Base-by-base conservation (phyloP, 306 rosid genomes). In the Styphnolobium japonicum region DNA sequence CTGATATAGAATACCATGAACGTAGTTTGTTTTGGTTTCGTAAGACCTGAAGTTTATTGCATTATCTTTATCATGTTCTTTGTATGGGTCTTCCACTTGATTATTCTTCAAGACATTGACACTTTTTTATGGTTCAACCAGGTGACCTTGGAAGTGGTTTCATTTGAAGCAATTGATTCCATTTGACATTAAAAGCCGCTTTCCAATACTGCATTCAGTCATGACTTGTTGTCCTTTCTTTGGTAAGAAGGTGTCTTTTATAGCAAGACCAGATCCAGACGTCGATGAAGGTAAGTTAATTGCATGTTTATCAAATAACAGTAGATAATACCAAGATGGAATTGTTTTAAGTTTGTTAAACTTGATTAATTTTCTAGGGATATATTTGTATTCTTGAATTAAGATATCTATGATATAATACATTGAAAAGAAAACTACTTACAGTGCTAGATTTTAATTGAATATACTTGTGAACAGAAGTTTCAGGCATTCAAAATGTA, bases 191-290 rank as follows among this genome's bases (percentile, higher is more conserved):
- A 37, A 22, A 73, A 53, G 80, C 58, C 6, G 64, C 77, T 61
- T 81, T 52, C 46, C 39, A 62, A 70, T 31, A 66, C 83, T 52
- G 63, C 80, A 52, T 78, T 45, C 68, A 65, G 84, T 72, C 55
- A 94, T 94, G 98, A 71, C 85, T 78, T 94, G 98, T 79, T 87
- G 92, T 62, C 67, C 91, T 63, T 86, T 80, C 82, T 83, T 83
- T 83, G 7, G 97, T 57, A 84, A 80, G 86, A 86, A 66, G 43
- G 79, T 12, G 64, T 12, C 37, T 11, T 46, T 76, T 73, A 39
- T 82, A 10, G 63, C 70, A 75, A 78, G 34, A 10, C 67, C 33
- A 65, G 68, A 80, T 75, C 82, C 60, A 29, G 88, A 68, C 29
- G 62, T 77, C 2, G 87, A 84, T 40, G 84, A 87, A 67, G 98